Evolutionary conservation across 164 flowering plant species (phyloP).

Genomic region (Vitis rotundifolia): DNA sequence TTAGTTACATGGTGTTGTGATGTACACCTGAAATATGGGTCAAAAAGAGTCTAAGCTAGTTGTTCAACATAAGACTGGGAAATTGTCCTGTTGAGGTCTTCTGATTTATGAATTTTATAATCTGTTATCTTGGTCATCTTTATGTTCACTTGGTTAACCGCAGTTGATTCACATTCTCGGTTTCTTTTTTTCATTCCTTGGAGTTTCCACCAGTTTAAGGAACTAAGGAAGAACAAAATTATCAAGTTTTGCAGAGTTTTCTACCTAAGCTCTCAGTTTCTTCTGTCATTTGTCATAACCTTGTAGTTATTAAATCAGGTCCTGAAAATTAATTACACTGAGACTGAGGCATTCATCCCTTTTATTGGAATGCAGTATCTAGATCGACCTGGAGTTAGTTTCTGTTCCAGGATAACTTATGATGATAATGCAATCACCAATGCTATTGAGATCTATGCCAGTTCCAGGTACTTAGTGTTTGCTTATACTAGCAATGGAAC

Average conservation of each 20-base stretch:
- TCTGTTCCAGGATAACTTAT: conserved; percentile 68
- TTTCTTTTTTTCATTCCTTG: too few species aligned
- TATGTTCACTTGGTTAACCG: not conserved
- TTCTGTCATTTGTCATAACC: not conserved
- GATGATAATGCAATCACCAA: conserved; percentile 80
- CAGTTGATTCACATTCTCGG: too few species aligned
- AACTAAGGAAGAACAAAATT: too few species aligned
- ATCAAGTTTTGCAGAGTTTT: not conserved
- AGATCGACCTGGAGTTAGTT: conserved; percentile 67
- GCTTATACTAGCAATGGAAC: not conserved
- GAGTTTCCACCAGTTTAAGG: too few species aligned
- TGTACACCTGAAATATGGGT: too few species aligned
- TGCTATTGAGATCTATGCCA: conserved; percentile 68
- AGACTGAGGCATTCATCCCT: not conserved
- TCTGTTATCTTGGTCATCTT: not conserved
- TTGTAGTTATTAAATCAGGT: not conserved
- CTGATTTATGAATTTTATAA: too few species aligned
- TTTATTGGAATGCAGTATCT: conserved; percentile 43
- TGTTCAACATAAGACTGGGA: too few species aligned
- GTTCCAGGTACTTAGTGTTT: conserved; percentile 12
- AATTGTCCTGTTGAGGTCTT: too few species aligned
- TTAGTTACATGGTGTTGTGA: too few species aligned
- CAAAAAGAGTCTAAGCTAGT: too few species aligned
- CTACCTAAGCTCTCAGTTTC: not conserved
- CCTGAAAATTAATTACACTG: not conserved